Percentiles rank a stretch among this genome's conserved stretches.
phyloP scores from a whole-genome alignment of 129 eudicot genomes.

The Flaveria ramosissima region DNA sequence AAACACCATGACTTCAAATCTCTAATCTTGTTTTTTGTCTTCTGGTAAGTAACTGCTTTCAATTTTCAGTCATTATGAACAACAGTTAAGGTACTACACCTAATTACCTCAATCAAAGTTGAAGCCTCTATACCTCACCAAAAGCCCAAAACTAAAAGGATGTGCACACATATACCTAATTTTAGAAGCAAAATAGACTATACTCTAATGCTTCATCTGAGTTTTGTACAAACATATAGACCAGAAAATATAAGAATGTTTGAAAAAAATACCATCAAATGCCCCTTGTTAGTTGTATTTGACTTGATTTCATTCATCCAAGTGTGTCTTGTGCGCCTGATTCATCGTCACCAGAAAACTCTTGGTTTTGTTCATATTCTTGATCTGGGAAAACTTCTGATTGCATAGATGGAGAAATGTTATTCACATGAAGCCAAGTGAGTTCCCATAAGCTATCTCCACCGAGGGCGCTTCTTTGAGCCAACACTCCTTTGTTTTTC shows the following conservation, averaged over 20 bases:
- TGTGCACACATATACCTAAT: constrained; percentile 3
- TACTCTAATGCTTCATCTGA: constrained; percentile 22
- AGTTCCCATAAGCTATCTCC: constrained; percentile 83
- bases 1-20: constrained; percentile 11
- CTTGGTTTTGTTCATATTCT: constrained; percentile 37
- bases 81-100: constrained; percentile 24
- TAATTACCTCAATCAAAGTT: constrained; percentile 15
- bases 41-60: constrained; percentile 22
- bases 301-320: background rate
- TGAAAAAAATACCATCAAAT: constrained; percentile 18
- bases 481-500: constrained; percentile 67
- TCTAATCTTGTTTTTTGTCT: constrained; percentile 15
- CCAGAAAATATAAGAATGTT: constrained; percentile 3
- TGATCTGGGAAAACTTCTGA: constrained; percentile 62
- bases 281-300: constrained; percentile 29
- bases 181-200: constrained; percentile 1
- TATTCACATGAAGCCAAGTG: constrained; percentile 78
- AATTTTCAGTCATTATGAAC: constrained; percentile 18
- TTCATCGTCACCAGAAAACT: constrained; percentile 26
- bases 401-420: constrained; percentile 58
- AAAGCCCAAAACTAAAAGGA: constrained; percentile 21
- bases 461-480: constrained; percentile 66
- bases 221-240: constrained; percentile 23
- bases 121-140: constrained; percentile 19
- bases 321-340: constrained; percentile 10